Base-by-base conservation (phyloP, 768 basidiomycete genomes). In the Roridomyces roridus region DNA sequence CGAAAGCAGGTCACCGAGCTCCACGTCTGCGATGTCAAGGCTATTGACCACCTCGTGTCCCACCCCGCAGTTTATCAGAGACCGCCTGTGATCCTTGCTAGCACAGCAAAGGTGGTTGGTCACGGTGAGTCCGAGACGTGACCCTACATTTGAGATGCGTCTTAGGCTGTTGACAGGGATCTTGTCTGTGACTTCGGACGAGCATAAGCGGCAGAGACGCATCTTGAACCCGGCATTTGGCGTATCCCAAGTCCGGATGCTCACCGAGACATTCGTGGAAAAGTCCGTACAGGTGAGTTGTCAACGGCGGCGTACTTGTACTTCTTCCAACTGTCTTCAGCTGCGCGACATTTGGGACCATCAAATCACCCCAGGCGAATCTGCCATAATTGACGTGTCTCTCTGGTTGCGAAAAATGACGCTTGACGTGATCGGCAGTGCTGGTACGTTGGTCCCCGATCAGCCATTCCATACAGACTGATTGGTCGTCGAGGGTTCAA, bases 41-140 rank as follows among this genome's bases (percentile, higher is more conserved):
- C 82, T 2, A 29, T 85, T 23, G 71, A 74, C 17, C 77, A 85
- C 51, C 74, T 86, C 48, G 67, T 86, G 15, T 66, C 67, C 3
- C 77, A 83, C 51, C 59, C 69, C 11, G 66, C 71, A 15, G 67
- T 70, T 45, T 83, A 77, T 40, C 74, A 74, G 39, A 83, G 82
- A 65, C 8, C 36, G 39, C 44, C 46, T 18, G 24, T 34, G 12
- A 40, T 11, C 24, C 45, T 36, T 12, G 37, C 39, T 31, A 5
- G 14, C 35, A 28, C 34, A 12, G 21, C 28, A 24, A 35, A 26
- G 36, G 14, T 55, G 3, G 15, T 55, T 4, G 54, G 54, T 1
- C 28, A 48, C 17, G 54, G 54, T 55, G 20, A 36, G 25, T 7
- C n/a, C 10, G 20, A 17, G 39, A 14, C 31, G 31, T 11, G 3